Evolutionary conservation across 2,329 filamentous ascomycete species (phyloP).

Genomic region (Talaromyces sp.): DNA sequence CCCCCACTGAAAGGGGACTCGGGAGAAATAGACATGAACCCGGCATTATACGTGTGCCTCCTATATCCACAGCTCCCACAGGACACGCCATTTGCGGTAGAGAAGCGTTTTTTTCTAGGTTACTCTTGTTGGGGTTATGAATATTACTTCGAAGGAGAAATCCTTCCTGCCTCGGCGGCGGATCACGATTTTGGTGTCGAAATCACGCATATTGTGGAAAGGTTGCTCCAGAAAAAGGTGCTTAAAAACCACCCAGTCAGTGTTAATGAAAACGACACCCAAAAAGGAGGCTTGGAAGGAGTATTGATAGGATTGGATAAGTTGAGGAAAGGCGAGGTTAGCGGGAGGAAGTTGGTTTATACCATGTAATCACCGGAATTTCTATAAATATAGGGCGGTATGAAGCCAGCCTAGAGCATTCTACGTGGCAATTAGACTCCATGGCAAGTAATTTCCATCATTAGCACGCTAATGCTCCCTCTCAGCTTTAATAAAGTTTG

Average conservation of each 20-base stretch:
- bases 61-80: neutral
- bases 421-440: neutral
- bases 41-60: neutral
- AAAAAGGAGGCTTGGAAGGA: neutral
- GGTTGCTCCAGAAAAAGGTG: neutral
- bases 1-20: neutral
- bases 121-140: slow-evolving; percentile 3
- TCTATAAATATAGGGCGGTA: neutral
- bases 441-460: neutral
- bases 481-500: neutral
- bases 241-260: slow-evolving; percentile 1
- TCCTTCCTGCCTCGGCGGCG: neutral
- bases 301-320: neutral
- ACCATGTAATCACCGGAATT: neutral
- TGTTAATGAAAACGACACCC: neutral
- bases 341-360: slow-evolving; percentile 2
- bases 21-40: neutral
- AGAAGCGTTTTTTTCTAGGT: slow-evolving; percentile 1
- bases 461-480: neutral
- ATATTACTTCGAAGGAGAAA: neutral
- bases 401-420: neutral
- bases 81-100: neutral
- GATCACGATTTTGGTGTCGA: neutral
- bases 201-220: neutral
- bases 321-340: neutral